Evolutionary conservation across 2,329 filamentous ascomycete genomes (phyloP), one percentile per base, ranked within the genome.

Genomic region (Fusarium newnesense): DNA sequence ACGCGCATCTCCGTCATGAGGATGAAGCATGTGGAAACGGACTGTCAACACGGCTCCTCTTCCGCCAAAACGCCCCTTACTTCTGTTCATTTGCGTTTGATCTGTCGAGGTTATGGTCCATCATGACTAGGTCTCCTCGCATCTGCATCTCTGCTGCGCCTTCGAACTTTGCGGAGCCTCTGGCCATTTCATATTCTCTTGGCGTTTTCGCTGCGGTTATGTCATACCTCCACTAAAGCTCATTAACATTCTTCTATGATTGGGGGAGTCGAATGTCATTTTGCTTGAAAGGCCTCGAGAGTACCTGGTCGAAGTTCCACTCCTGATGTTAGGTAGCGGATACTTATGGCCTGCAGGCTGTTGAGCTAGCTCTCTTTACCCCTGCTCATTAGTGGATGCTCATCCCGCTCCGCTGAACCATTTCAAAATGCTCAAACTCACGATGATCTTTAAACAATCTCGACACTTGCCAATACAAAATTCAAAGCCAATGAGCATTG

Each of bases 191-290:
- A 36, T 62, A 49, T 59, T 57, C 56, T 69, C 67, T 64, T 64
- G 62, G 63, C 59, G 52, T 64, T 66, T 54, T 49, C 47, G 26
- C 60, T 68, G 60, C 54, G 59, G 66, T 75, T 78, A 79, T 78
- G 77, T 79, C 77, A 79, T 79, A 70, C 72, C 74, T 67, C 75
- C 77, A 77, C 76, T 66, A 34, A 57, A 62, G 42, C 67, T 59
- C 64, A 66, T 72, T 57, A 57, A 64, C 54, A 52, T 32, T 46
- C 57, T 37, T 59, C 34, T 69, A 60, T 79, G 69, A 78, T 79
- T 79, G 77, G 77, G 30, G 49, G 58, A 46, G 43, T 65, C 44
- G 73, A 73, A 77, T 80, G 79, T 78, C 79, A 79, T 80, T 76
- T 73, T 80, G 73, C 77, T 76, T 77, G 59, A 63, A 66, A 70